Conservation (phyloP, 768 basidiomycete species). For the Russula sp. region DNA sequence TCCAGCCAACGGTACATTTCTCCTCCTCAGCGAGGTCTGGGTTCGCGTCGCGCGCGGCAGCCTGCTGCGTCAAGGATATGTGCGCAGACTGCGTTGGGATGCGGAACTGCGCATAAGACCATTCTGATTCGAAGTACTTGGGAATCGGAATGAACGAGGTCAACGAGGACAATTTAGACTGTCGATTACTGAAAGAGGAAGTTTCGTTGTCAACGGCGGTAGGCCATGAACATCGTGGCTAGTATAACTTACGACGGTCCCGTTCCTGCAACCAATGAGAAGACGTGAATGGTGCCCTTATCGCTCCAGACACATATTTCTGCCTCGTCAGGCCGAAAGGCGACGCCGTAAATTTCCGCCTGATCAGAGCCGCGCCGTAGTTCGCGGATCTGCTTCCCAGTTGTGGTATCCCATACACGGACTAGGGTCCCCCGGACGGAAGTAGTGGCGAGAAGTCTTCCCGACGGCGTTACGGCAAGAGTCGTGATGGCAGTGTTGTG, state of each 20-base stretch:
- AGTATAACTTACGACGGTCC: slow-evolving; percentile 53
- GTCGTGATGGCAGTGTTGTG: slow-evolving; percentile 77
- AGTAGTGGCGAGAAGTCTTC: slow-evolving; percentile 75
- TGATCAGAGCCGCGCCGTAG: slow-evolving; percentile 83
- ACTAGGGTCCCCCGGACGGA: slow-evolving; percentile 80
- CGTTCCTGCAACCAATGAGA: slow-evolving; percentile 58
- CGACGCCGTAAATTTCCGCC: slow-evolving; percentile 86
- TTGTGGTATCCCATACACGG: slow-evolving; percentile 74
- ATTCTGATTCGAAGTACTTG: slow-evolving; percentile 91
- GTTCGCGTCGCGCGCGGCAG: slow-evolving; percentile 43
- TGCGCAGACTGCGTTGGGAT: slow-evolving; percentile 83
- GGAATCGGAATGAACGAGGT: slow-evolving; percentile 78
- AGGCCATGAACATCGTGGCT: background rate
- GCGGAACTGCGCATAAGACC: slow-evolving; percentile 91
- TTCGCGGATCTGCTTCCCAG: slow-evolving; percentile 71
- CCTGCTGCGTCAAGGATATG: slow-evolving; percentile 68
- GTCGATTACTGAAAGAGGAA: slow-evolving; percentile 60
- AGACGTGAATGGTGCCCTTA: slow-evolving; percentile 91
- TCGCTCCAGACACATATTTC: slow-evolving; percentile 92
- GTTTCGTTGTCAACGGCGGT: background rate
- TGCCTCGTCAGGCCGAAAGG: slow-evolving; percentile 79
- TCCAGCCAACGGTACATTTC: slow-evolving; percentile 85
- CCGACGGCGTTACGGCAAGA: slow-evolving; percentile 70
- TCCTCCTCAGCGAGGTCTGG: slow-evolving; percentile 73
- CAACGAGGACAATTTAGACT: slow-evolving; percentile 75